Evolutionary conservation across 1,139 yeast genomes (phyloP), one percentile per base, ranked within the genome.

Genomic region (Kazachstania sp.): DNA sequence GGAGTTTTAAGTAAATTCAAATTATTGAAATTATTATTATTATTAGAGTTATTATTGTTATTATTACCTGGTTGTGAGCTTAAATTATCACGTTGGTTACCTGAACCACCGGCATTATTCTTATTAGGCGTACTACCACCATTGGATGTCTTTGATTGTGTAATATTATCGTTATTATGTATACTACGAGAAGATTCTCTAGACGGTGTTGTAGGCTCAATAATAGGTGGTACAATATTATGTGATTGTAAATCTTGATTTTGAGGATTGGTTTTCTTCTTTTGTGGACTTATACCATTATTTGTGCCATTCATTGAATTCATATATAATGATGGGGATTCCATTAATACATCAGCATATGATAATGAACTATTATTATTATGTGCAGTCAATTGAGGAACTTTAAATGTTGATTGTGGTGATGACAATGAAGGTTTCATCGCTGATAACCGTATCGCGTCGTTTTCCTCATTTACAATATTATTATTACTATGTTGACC

Each of bases 381-480:
- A 39, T 46, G 42, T 11, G 45, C 37, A 18, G 50, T 45, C 11
- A 50, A 38, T 43, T 52, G 54, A 23, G 65, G 60, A 5, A 54
- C 56, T 49, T 61, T 63, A 46, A 62, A 60, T 11, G 64, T 58
- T 12, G 63, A 59, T 37, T 61, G 66, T 6, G 66, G 65, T 15
- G 66, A 60, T 1, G 64, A 50, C 13, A 54, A 41, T 15, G 61
- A 54, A 4, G 57, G 56, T 46, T 61, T 62, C 47, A 62, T 52
- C 38, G 58, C 60, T 6, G 67, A 60, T 38, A 54, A 55, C 18
- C 65, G 51, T n/a, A 59, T 52, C 2, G 61, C 52, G 11, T 60
- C 64, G 37, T 58, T 23, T 23, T 23, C 28, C 28, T 23, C 54
- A 3, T 48, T 20, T 9, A 45, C 50, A n/a, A n/a, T n/a, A n/a